Evolutionary conservation across 805 yeast species (phyloP), one percentile per base, ranked within the genome.

Genomic region (Saccharomyces kudriavzevii): DNA sequence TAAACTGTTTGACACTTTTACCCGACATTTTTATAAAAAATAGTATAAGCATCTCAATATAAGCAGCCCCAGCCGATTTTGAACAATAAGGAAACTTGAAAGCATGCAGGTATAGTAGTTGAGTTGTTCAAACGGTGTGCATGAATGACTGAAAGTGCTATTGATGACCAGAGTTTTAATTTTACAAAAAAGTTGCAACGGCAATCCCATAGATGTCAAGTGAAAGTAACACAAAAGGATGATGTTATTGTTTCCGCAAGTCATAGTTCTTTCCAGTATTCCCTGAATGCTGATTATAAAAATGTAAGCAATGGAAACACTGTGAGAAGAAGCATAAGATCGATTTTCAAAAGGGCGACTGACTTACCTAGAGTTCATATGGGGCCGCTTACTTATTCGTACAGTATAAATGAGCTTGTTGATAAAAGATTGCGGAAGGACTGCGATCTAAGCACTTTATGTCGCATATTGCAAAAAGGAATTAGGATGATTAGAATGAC

Each of bases 311-410:
- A 6, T 35, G 43, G 43, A 20, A 35, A 20, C 29, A 48, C 26
- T 25, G 35, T 59, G 50, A 52, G 52, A 8, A 56, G 50, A 47
- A 58, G 55, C 30, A 45, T 62, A 4, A 58, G 49, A 35, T 49
- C 55, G 1, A 54, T 62, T 14, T 45, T 59, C 13, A 58, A 50
- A 43, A 60, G 52, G 29, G 58, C 63, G 4, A 49, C 65, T 3
- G 60, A 53, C 9, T 48, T 58, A 5, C 40, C 54, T 25, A 35
- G 47, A 8, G 47, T 47, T 14, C 54, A 56, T 49, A 40, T 58
- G 8, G 68, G 70, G 2, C 68, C 69, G 5, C 50, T 60, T 45
- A 64, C 68, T 20, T 60, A 63, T 49, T 56, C 64, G 4, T 56
- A 57, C 22, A 56, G 63, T 0, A 57, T 59, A 24, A 51, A 52